Evolutionary conservation across 164 flowering plant species (phyloP).

Genomic region (Liquidambar formosana): DNA sequence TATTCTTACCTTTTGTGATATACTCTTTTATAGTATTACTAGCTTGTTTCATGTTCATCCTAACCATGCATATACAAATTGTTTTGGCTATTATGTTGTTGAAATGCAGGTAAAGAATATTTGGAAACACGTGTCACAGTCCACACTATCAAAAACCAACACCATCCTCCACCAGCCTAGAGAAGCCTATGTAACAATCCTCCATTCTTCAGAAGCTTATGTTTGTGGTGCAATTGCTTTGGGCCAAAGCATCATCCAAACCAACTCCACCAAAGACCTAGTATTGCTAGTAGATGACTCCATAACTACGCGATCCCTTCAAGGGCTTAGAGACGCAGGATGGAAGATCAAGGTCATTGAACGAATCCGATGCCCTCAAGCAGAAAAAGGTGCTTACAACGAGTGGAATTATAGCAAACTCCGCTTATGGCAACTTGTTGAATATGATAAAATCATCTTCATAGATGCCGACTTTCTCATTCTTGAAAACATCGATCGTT

Average conservation of each 20-base stretch:
- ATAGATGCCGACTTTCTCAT: conserved; percentile 72
- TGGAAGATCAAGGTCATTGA: conserved; percentile 64
- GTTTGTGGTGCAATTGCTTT: conserved; percentile 83
- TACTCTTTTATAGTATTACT: no score
- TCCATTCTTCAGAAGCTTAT: conserved; percentile 79
- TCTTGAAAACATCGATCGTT: conserved; percentile 52
- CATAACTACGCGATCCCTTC: conserved; percentile 32
- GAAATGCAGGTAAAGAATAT: conserved; percentile 24
- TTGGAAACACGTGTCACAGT: neutral
- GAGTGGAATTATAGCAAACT: conserved; percentile 95
- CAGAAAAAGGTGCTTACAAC: conserved; percentile 58
- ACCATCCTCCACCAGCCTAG: conserved; percentile 19
- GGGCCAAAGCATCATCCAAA: conserved; percentile 70
- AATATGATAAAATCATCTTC: conserved; percentile 73
- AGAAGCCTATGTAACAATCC: conserved; percentile 77
- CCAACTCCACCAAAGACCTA: conserved; percentile 63
- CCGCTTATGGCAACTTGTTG: conserved; percentile 68
- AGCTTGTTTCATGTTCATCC: no score
- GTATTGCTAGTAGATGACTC: conserved; percentile 70
- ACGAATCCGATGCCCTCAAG: conserved; percentile 60
- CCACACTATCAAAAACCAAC: neutral
- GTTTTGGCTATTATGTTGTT: neutral
- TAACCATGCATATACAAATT: no score
- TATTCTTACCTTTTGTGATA: no score
- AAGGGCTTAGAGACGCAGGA: conserved; percentile 60